Evolutionary conservation across 2,329 filamentous ascomycete species (phyloP).

Genomic region (Talaromyces sp.): DNA sequence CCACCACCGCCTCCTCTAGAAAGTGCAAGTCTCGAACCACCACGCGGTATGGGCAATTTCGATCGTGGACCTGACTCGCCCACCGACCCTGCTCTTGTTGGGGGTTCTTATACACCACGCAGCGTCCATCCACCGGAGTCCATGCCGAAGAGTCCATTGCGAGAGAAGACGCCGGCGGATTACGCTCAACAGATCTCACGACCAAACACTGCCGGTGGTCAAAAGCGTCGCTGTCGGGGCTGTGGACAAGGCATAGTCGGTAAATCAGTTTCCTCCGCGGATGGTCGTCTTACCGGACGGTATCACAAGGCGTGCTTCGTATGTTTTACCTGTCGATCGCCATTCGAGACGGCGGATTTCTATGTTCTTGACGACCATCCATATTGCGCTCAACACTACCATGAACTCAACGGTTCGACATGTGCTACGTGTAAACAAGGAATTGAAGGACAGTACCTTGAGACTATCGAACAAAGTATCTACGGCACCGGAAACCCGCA

Average conservation of each 20-base stretch:
- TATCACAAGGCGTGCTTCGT: constrained; percentile 96
- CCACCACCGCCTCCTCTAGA: neutral
- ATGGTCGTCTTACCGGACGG: constrained; percentile 83
- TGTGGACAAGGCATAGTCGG: constrained; percentile 75
- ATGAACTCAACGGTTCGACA: constrained; percentile 81
- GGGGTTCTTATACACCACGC: constrained; percentile 30
- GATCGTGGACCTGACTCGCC: constrained; percentile 44
- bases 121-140: neutral
- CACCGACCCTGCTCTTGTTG: constrained; percentile 45
- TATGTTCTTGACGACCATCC: constrained; percentile 86
- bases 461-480: constrained; percentile 58
- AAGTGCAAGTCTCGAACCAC: constrained; percentile 25
- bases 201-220: constrained; percentile 43
- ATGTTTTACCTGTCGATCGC: constrained; percentile 74
- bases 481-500: constrained; percentile 30
- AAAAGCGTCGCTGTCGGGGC: constrained; percentile 75
- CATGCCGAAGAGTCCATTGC: constrained; percentile 18
- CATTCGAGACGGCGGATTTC: constrained; percentile 84
- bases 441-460: constrained; percentile 90
- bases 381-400: constrained; percentile 90
- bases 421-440: constrained; percentile 76
- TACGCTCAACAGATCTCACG: constrained; percentile 30
- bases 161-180: constrained; percentile 20
- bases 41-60: constrained; percentile 29
- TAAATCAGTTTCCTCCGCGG: constrained; percentile 90